Conservation (phyloP, 2,329 filamentous ascomycete genomes). For the Alternaria dauci region DNA sequence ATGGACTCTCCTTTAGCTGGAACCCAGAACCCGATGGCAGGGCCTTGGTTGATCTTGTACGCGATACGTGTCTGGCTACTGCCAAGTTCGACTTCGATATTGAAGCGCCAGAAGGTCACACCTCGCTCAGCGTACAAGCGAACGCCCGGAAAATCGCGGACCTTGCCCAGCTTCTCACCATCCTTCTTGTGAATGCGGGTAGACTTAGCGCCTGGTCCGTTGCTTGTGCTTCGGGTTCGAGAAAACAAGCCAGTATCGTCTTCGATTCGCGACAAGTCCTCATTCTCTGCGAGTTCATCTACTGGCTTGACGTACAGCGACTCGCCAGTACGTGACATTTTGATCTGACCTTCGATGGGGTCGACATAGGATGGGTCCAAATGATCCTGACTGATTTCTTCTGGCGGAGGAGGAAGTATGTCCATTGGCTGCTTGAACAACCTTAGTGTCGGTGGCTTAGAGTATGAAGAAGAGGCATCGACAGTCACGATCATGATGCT, state of each 20-base stretch:
- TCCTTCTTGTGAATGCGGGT: conserved; percentile 66
- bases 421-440: conserved; percentile 89
- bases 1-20: conserved; percentile 83
- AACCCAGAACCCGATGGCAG: conserved; percentile 92
- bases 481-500: conserved; percentile 95
- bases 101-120: conserved; percentile 97
- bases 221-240: conserved; percentile 63
- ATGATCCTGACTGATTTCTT: conserved; percentile 67
- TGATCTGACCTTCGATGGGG: conserved; percentile 85
- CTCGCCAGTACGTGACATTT: conserved; percentile 83
- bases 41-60: conserved; percentile 93
- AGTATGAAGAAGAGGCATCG: conserved; percentile 84
- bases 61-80: conserved; percentile 83
- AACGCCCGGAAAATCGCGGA: conserved; percentile 82
- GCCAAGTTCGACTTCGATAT: conserved; percentile 86
- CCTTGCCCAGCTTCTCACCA: conserved; percentile 82
- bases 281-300: conserved; percentile 80
- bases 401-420: conserved; percentile 78
- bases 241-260: conserved; percentile 86
- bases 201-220: conserved; percentile 41
- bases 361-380: conserved; percentile 86
- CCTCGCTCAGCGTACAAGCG: conserved; percentile 86
- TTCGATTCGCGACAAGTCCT: conserved; percentile 81
- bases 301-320: conserved; percentile 89
- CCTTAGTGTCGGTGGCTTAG: conserved; percentile 76